Evolutionary conservation across 352 stramenopile species (phyloP).

Genomic region (Thraustochytrium striatum): DNA sequence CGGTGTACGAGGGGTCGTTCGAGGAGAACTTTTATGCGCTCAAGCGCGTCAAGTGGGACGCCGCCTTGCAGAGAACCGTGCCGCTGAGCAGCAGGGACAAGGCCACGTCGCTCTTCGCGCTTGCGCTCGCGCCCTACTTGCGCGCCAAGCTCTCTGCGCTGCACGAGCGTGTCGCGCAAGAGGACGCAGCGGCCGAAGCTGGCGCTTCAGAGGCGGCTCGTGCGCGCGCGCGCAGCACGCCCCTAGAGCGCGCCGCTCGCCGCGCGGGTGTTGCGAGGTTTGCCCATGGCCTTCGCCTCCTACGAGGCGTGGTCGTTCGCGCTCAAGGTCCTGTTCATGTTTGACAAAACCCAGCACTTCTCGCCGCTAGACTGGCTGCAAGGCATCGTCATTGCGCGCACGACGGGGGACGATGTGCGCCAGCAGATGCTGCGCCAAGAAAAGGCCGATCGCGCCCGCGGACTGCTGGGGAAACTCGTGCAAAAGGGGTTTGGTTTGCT

Average conservation of each 20-base stretch:
- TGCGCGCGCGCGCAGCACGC: too few relatives aligned
- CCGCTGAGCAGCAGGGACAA: conserved; percentile 4
- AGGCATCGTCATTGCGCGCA: conserved; percentile 20
- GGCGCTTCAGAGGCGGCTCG: background rate
- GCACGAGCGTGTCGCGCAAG: conserved; percentile 1
- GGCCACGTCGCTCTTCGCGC: background rate
- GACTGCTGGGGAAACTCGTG: background rate
- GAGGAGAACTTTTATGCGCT: conserved; percentile 49
- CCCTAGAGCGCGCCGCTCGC: too few relatives aligned
- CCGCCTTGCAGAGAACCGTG: background rate
- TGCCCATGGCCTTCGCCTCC: conserved; percentile 1
- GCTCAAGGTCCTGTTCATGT: conserved; percentile 43
- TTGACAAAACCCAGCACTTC: conserved; percentile 26
- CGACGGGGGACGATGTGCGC: conserved; percentile 40
- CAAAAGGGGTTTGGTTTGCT: conserved; percentile 12
- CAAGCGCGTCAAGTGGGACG: background rate
- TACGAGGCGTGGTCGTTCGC: conserved; percentile 16
- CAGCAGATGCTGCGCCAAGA: conserved; percentile 9
- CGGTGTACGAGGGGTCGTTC: conserved; percentile 33
- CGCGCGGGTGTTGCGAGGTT: background rate
- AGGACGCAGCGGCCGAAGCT: background rate
- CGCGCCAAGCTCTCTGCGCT: background rate
- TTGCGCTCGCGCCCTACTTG: conserved; percentile 29
- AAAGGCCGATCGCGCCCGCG: background rate
- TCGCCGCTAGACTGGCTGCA: conserved; percentile 34